Percentiles rank a stretch among this genome's conserved stretches.
Conservation (phyloP, 495 filamentous ascomycete species). For the Parachaetomium inaequale region DNA sequence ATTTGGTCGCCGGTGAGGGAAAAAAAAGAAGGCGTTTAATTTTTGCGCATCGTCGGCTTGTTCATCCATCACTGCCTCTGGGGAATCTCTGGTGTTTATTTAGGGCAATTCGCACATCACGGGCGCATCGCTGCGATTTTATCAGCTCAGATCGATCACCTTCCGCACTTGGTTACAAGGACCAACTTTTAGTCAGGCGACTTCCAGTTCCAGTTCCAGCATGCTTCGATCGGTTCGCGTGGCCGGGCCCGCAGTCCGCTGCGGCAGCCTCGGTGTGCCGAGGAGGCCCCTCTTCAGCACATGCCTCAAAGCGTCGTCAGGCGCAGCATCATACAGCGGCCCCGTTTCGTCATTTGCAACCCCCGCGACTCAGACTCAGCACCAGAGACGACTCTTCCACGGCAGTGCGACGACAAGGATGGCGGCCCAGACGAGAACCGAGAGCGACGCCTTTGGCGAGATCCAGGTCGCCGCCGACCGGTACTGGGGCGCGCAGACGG, state of each 20-base stretch:
- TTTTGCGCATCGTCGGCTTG: slow-evolving; percentile 1
- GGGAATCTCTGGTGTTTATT: neutral
- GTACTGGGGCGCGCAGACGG: slow-evolving; percentile 99
- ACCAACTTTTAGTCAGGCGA: slow-evolving; percentile 18
- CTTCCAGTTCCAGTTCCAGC: slow-evolving; percentile 28
- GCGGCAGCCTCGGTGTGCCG: slow-evolving; percentile 37
- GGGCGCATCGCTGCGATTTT: slow-evolving; percentile 4
- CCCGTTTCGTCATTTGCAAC: slow-evolving; percentile 18
- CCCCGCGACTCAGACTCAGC: slow-evolving; percentile 18
- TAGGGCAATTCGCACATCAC: neutral
- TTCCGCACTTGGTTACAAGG: slow-evolving; percentile 6
- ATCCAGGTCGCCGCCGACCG: slow-evolving; percentile 87
- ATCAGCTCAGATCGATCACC: slow-evolving; percentile 7
- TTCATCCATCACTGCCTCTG: neutral
- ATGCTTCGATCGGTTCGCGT: slow-evolving; percentile 47
- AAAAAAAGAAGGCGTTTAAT: slow-evolving; percentile 7
- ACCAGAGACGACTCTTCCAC: slow-evolving; percentile 47
- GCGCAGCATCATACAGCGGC: slow-evolving; percentile 6
- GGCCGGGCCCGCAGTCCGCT: slow-evolving; percentile 37
- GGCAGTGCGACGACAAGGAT: slow-evolving; percentile 46
- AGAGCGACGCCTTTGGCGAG: slow-evolving; percentile 97
- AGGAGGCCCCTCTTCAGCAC: slow-evolving; percentile 42
- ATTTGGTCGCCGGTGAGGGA: slow-evolving; percentile 8
- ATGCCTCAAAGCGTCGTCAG: slow-evolving; percentile 27
- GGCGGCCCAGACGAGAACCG: slow-evolving; percentile 62